These are phyloP conservation scores for Madurella mycetomatis DNA, from an alignment of 2,329 filamentous ascomycete species.

Conservation along the genomic window DNA sequence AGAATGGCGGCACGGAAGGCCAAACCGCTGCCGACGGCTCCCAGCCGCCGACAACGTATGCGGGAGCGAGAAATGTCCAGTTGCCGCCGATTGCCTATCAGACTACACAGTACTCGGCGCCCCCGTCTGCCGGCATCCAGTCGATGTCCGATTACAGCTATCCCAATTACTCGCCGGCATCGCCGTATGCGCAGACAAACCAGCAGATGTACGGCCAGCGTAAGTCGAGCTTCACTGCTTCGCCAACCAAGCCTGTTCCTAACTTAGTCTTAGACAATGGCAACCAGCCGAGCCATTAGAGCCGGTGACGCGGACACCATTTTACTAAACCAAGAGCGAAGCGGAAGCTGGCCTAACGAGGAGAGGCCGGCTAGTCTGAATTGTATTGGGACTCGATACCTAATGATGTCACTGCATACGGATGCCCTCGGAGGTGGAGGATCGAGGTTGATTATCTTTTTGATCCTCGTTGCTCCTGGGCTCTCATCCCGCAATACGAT, in stretches of 20 bases:
- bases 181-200: slow-evolving; percentile 53
- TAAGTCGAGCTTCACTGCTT: slow-evolving; percentile 31
- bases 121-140: slow-evolving; percentile 51
- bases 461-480: too few relatives aligned
- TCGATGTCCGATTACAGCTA: slow-evolving; percentile 54
- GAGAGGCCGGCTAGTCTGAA: not conserved
- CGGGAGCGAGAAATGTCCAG: slow-evolving; percentile 56
- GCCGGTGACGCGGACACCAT: not conserved
- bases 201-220: slow-evolving; percentile 59
- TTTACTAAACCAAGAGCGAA: not conserved
- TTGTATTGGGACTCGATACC: not conserved
- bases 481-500: not conserved
- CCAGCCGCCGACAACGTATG: slow-evolving; percentile 53
- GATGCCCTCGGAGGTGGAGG: too few relatives aligned
- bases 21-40: slow-evolving; percentile 46
- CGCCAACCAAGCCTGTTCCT: slow-evolving; percentile 13
- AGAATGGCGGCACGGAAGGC: slow-evolving; percentile 46
- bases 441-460: too few relatives aligned
- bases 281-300: slow-evolving; percentile 20
- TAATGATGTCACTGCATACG: not conserved
- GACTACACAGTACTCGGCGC: slow-evolving; percentile 61
- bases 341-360: not conserved
- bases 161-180: slow-evolving; percentile 53
- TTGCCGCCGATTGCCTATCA: slow-evolving; percentile 74
- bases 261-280: slow-evolving; percentile 27